These are phyloP conservation scores for Candida hispaniensis DNA, from an alignment of 805 yeast species.

Conservation along the genomic window DNA sequence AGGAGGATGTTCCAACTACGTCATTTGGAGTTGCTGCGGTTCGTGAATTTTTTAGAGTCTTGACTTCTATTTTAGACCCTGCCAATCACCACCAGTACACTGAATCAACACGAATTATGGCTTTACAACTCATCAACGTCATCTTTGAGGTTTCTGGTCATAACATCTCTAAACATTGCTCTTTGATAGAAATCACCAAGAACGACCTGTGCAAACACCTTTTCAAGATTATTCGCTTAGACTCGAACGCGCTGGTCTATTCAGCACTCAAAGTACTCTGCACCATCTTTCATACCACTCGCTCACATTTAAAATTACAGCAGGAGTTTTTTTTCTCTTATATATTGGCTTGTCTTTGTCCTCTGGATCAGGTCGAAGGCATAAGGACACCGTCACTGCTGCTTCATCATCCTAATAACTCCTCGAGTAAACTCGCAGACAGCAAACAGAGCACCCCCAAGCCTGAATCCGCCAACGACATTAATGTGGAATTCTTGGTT, in stretches of 20 bases:
- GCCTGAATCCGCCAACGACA: constrained; percentile 14
- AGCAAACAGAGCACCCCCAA: constrained; percentile 18
- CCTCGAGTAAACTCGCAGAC: constrained; percentile 4
- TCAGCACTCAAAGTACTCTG: constrained; percentile 67
- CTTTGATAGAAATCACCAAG: constrained; percentile 55
- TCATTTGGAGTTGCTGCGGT: constrained; percentile 61
- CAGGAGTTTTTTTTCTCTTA: constrained; percentile 46
- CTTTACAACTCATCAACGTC: constrained; percentile 61
- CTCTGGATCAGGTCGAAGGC: constrained; percentile 31
- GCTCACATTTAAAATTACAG: constrained; percentile 61
- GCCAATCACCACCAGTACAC: constrained; percentile 74
- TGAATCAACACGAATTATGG: constrained; percentile 76
- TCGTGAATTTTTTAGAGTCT: constrained; percentile 62
- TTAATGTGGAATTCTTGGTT: constrained; percentile 13
- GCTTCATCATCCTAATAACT: constrained; percentile 8
- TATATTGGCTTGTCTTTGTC: constrained; percentile 30
- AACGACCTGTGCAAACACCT: constrained; percentile 81
- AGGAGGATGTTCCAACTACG: constrained; percentile 27
- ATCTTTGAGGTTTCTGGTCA: constrained; percentile 76
- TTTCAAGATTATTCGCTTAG: constrained; percentile 65
- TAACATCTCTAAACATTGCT: constrained; percentile 48
- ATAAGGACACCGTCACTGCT: constrained; percentile 24
- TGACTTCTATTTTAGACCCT: constrained; percentile 73
- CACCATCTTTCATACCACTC: constrained; percentile 57
- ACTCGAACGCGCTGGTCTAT: constrained; percentile 61